Evolutionary conservation across 108 stramenopile species (phyloP).

Genomic region (Nitzschia putrida): DNA sequence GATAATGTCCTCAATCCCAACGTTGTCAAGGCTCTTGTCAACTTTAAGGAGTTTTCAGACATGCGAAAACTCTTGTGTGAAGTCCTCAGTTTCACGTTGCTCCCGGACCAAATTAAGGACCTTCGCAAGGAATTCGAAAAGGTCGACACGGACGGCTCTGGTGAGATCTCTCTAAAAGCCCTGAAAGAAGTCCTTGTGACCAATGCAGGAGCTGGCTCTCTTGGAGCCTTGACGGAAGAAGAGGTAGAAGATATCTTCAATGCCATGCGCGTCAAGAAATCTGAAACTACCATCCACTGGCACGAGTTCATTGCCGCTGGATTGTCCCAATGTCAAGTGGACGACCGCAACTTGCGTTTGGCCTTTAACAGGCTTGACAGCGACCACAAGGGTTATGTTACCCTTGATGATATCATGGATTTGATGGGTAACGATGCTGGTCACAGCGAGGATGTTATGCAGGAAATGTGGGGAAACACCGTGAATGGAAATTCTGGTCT

Average conservation of each 20-base stretch:
- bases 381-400: conserved; percentile 88
- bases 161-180: conserved; percentile 77
- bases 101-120: conserved; percentile 86
- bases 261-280: conserved; percentile 82
- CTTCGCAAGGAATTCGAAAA: conserved; percentile 85
- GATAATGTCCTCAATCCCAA: conserved; percentile 67
- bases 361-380: conserved; percentile 85
- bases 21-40: conserved; percentile 78
- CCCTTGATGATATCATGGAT: conserved; percentile 87
- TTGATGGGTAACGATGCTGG: conserved; percentile 73
- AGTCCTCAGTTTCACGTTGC: conserved; percentile 85
- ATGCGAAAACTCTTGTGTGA: conserved; percentile 88
- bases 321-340: conserved; percentile 81
- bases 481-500: conserved; percentile 55
- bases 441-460: conserved; percentile 73
- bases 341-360: conserved; percentile 83
- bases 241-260: conserved; percentile 91
- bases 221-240: conserved; percentile 83
- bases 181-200: conserved; percentile 79
- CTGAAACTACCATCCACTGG: conserved; percentile 82
- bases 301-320: conserved; percentile 92
- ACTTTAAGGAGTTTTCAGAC: conserved; percentile 86
- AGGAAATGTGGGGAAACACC: conserved; percentile 79
- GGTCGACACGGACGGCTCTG: conserved; percentile 80
- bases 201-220: conserved; percentile 80